Evolutionary conservation across 176 grass and related monocot species (phyloP), one percentile per base, ranked within the genome.

Genomic region (Cenchrus fungigraminus): DNA sequence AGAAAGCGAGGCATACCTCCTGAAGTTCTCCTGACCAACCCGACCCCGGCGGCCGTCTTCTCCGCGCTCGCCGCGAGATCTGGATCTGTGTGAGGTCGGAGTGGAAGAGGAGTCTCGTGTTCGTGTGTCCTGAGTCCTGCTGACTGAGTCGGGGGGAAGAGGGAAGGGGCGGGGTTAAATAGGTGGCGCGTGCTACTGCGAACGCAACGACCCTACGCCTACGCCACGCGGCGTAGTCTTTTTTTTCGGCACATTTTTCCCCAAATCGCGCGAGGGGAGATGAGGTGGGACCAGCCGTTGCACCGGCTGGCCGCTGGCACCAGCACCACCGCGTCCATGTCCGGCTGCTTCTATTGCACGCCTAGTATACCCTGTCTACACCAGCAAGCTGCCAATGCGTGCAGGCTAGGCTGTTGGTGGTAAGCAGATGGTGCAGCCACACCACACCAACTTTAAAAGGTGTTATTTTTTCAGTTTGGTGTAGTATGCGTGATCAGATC

Each of bases 21-120:
- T 2, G 78, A 8, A 45, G 17, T 37, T 46, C 44, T 42, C 31
- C 28, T 43, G 60, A 15, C 6, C 59, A 37, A 65, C 1, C 61
- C 46, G 59, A 22, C 14, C 4, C 46, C 60, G 46, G 60, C 59
- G 42, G 54, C 0, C 9, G 37, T 25, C 34, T 63, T 1, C n/a
- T 13, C 34, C 47, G 0, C 60, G 3, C 43, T 65, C 46, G 46
- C 47, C 19, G 50, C 50, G 83, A 77, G 83, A 85, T 77, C 83
- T 77, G 83, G 52, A 68, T 80, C 78, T 31, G 51, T 5, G 14
- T 37, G 25, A 52, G 50, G 12, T 19, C 15, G 66, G 14, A 19
- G n/a, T 17, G 19, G 61, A 17, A 53, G 69, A 63, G 44, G 47
- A 50, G 0, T 51, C 17, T 40, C 37, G 37, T 40, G 37, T 40